A percentile compares a stretch with the other conserved stretches of the same genome.
phyloP scores from a whole-genome alignment of 2,329 filamentous ascomycete genomes.

The Penicillium thymicola region DNA sequence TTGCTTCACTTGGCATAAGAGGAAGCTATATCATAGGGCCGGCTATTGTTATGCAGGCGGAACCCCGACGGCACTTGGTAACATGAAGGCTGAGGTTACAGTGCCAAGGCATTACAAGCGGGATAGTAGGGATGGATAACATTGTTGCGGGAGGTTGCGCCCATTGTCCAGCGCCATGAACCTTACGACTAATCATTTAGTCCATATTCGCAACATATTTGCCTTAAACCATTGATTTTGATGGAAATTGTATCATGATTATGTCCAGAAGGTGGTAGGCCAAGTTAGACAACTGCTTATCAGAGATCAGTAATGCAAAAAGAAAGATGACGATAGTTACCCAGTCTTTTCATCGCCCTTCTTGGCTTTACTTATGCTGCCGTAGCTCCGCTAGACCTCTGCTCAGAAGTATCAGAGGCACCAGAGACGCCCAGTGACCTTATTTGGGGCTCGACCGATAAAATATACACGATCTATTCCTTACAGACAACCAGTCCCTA shows the following conservation, averaged over 20 bases:
- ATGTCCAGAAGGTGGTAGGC: neutral
- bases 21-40: conserved; percentile 7
- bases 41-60: conserved; percentile 10
- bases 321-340: too few species aligned
- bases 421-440: too few species aligned
- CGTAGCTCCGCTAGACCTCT: too few species aligned
- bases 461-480: too few species aligned
- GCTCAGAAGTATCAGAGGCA: too few species aligned
- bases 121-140: neutral
- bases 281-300: neutral
- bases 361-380: too few species aligned
- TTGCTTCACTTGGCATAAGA: conserved; percentile 10
- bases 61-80: conserved; percentile 16
- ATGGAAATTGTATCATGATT: neutral
- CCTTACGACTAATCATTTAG: neutral
- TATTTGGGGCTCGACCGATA: too few species aligned
- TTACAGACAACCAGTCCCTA: too few species aligned
- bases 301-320: neutral
- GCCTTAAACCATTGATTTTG: neutral
- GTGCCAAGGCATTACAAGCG: conserved; percentile 5
- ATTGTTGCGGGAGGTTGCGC: neutral
- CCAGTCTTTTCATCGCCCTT: too few species aligned
- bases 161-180: neutral
- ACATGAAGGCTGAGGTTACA: conserved; percentile 15
- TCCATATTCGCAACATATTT: neutral